These are phyloP conservation scores for Saccharomycopsis javanensis DNA, from an alignment of 805 yeast species.

Conservation along the genomic window DNA sequence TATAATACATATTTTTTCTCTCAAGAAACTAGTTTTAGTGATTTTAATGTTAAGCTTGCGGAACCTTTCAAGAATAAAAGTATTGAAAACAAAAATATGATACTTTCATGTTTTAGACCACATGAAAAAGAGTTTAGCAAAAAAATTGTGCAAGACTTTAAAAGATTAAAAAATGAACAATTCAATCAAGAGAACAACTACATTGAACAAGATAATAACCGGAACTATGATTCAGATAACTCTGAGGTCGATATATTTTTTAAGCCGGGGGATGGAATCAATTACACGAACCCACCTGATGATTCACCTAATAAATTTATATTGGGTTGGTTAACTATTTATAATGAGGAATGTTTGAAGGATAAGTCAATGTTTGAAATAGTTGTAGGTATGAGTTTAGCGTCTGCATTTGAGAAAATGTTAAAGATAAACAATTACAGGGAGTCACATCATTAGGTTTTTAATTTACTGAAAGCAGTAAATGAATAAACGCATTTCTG, in stretches of 20 bases:
- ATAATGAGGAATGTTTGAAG: slow-evolving; percentile 32
- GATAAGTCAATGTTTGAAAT: slow-evolving; percentile 43
- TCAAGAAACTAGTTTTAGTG: slow-evolving; percentile 6
- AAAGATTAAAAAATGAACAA: slow-evolving; percentile 20
- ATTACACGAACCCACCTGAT: slow-evolving; percentile 40
- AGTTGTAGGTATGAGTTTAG: slow-evolving; percentile 43
- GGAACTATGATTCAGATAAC: background rate
- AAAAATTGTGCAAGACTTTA: slow-evolving; percentile 30
- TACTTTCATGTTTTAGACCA: slow-evolving; percentile 34
- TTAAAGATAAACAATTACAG: background rate
- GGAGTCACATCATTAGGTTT: background rate
- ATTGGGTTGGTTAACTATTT: slow-evolving; percentile 57
- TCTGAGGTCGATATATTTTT: slow-evolving; percentile 20
- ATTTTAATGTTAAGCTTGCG: slow-evolving; percentile 7
- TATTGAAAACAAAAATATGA: slow-evolving; percentile 23
- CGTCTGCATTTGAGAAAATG: slow-evolving; percentile 35
- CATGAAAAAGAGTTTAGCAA: slow-evolving; percentile 31
- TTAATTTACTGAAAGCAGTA: background rate
- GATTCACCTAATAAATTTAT: slow-evolving; percentile 53
- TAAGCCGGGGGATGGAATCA: slow-evolving; percentile 48
- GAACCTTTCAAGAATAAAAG: slow-evolving; percentile 14
- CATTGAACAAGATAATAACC: slow-evolving; percentile 2
- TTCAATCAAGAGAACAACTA: slow-evolving; percentile 3
- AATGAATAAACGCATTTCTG: background rate
- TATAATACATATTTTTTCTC: slow-evolving; percentile 21